Base-by-base conservation (phyloP, 352 stramenopile species). In the Globisporangium spinosum region DNA sequence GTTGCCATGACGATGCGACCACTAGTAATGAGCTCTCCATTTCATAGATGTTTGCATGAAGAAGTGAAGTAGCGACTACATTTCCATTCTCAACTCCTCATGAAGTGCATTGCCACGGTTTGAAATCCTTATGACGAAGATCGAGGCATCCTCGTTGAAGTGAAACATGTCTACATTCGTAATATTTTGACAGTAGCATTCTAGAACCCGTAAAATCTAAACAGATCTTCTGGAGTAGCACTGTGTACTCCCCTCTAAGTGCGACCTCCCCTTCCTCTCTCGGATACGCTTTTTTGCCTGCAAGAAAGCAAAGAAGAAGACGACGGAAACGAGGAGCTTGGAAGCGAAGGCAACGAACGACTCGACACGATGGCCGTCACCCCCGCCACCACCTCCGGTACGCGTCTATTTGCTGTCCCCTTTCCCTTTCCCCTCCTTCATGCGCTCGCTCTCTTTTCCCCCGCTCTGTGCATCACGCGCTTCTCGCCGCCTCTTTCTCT, bases 361-460 rank as follows among this genome's bases (percentile, higher is more conserved):
- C 29, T 61, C 55, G 40, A 53, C 54, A 69, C 60, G 64, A 62
- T 59, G 27, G 63, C 54, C 49, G 62, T 51, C 64, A 63, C 64
- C 54, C 49, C 43, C 43, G 57, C 29, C n/a, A 63, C 55, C 43
- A 69, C 32, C n/a, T 69, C 64, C 15, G 64, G 64, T 69, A 64
- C 22, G 64, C 6, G 49, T 23, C n/a, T 22, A 3, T 45, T 32
- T 17, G 0, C 13, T 25, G 8, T 5, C 55, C 17, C 55, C 35
- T n/a, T 43, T 17, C 55, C 35, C 25, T 43, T 17, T 12, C 47
- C 49, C 49, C 49, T 51, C n/a, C 6, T 40, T 3, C 35, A 3
- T 13, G 34, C 25, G 25, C 29, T 51, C 17, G 10, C 23, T 4
- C 15, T 51, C 43, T 20, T 29, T 47, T 27, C 13, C 23, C 13